Evolutionary conservation across 495 filamentous ascomycete species (phyloP), one percentile per base, ranked within the genome.

Genomic region (Polyplosphaeria fusca): DNA sequence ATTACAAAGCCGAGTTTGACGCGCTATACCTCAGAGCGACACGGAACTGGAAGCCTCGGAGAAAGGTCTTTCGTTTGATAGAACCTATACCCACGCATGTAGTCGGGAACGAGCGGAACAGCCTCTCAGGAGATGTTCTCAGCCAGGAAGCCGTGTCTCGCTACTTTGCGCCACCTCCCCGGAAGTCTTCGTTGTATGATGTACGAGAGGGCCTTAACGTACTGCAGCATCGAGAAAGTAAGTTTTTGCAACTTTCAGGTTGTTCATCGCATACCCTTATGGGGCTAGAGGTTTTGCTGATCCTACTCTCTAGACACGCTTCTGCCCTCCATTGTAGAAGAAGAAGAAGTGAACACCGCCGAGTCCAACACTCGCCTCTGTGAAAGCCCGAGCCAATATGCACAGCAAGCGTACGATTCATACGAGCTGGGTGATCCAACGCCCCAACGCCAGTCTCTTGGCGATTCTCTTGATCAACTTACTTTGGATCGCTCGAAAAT

Each of bases 21-120:
- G 70, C 70, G 0, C 55, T 78, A 0, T 84, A 83, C 44, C 12
- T 71, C 26, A 58, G 70, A 30, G 69, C 77, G 0, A 76, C 78
- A 20, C 57, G 61, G 27, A 69, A 76, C 52, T 86, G 83, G 83
- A 53, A 28, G 18, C 63, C 63, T n/a, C 58, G 53, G 16, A 53
- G 47, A 3, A 62, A 61, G 32, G 32, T 52, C 2, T 62, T 60
- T 25, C 55, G 50, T 11, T 19, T 70, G 1, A 54, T 71, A 24
- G 68, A 70, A 50, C 47, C 42, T 19, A 48, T 65, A 30, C 25
- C 53, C 5, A 28, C 39, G n/a, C 19, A n/a, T n/a, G 0, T 32
- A 11, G n/a, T 28, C 7, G 32, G 42, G 7, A 16, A 23, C 13
- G 13, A 30, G 11, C 25, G 25, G 1, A 39, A 12, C 22, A 25